Evolutionary conservation across 78 protist species (phyloP), one percentile per base, ranked within the genome.

Genomic region (Dictyostelium firmibasis): DNA sequence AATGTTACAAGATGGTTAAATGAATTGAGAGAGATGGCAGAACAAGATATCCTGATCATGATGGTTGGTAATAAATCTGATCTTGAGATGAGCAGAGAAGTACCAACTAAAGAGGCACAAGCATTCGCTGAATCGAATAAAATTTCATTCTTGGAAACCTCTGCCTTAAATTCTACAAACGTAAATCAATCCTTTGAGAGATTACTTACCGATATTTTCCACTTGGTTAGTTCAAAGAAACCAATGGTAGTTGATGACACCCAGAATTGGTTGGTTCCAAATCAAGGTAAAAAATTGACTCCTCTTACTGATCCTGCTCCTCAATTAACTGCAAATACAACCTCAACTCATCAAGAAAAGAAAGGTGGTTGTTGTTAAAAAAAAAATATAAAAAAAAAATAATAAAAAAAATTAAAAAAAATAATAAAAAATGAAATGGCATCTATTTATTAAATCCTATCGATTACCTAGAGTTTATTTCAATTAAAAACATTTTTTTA

Each of bases 21-120:
- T 25, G 96, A 92, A 95, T 76, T 98, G 0, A 81, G 96, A 57
- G 82, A 83, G 50, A 89, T 92, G 89, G 98, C 98, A 14, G 96
- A 92, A 35, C 85, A 91, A 77, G 76, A 95, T 44, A 93, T 93
- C 33, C 41, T 77, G 4, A 77, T 97, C 35, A 84, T 97, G 87
- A 88, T 98, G 82, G 97, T 97, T 35, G 99, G 99, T 36, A 98
- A 98, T 94, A 98, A 98, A 81, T 86, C 93, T 27, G 99, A 98
- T 94, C 86, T 98, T 1, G 96, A 84, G n/a, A 57, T 83, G 43
- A 25, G 83, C 18, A 92, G 96, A 84, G 91, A 92, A 70, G 96
- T 92, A 31, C 81, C 96, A 47, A 94, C 96, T 9, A 87, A 86
- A 41, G 97, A 93, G 29, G 96, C 98, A 14, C 88, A 93, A 72